phyloP scores from a whole-genome alignment of 345 rosid species.

The Gossypium arboreum region DNA sequence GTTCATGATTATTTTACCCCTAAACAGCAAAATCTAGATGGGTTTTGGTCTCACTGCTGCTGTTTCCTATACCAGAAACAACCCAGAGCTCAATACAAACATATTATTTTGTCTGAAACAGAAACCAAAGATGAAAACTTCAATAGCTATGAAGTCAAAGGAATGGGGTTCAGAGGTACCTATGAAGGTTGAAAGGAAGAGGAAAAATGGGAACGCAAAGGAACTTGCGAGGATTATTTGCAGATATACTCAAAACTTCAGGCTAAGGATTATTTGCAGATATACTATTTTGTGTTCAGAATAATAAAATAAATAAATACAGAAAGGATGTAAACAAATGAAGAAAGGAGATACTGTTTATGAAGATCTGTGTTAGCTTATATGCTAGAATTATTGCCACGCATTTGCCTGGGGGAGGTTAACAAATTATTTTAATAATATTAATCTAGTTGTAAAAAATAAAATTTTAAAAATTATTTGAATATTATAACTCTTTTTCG shows the following conservation, averaged over 20 bases:
- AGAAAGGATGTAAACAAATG: background rate
- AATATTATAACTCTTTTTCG: too few species aligned
- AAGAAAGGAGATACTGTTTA: background rate
- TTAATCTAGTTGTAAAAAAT: too few species aligned
- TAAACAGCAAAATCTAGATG: conserved; percentile 10
- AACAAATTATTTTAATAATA: too few species aligned
- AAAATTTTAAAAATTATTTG: too few species aligned
- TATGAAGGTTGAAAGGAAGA: conserved; percentile 4
- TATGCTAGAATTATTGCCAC: too few species aligned
- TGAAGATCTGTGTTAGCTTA: conserved; percentile 8
- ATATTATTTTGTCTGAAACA: background rate
- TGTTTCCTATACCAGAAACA: conserved; percentile 7
- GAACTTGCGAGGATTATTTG: background rate
- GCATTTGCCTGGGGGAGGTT: too few species aligned
- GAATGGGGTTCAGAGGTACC: background rate
- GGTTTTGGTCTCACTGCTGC: background rate
- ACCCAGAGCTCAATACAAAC: conserved; percentile 16
- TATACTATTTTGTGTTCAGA: background rate
- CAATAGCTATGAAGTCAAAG: background rate
- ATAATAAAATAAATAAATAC: background rate
- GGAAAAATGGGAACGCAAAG: background rate
- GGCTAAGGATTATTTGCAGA: conserved; percentile 1
- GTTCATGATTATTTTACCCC: background rate
- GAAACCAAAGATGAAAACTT: background rate
- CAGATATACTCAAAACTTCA: background rate